phyloP scores from a whole-genome alignment of 495 filamentous ascomycete genomes.

The Parmelia sp. region DNA sequence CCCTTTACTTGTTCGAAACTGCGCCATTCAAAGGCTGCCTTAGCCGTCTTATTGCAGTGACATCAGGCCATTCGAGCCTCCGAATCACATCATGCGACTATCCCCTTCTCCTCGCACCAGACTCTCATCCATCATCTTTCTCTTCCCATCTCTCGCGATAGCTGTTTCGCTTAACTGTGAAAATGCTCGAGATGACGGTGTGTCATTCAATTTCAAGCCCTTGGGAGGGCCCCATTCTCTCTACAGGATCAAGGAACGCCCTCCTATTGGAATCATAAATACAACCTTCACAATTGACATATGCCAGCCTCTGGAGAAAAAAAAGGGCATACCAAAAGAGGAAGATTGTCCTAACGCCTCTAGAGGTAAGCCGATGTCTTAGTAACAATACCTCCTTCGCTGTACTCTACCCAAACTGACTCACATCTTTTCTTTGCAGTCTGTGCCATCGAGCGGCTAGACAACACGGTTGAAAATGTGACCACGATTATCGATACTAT shows the following conservation, averaged over 20 bases:
- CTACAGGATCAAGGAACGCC: constrained; percentile 45
- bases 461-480: constrained; percentile 37
- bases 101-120: constrained; percentile 24
- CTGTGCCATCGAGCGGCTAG: constrained; percentile 65
- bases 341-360: constrained; percentile 57
- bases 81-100: constrained; percentile 26
- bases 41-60: background rate
- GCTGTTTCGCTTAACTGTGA: constrained; percentile 56
- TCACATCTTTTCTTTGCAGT: constrained; percentile 41
- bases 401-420: constrained; percentile 3
- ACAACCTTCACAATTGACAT: constrained; percentile 87
- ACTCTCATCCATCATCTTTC: constrained; percentile 38
- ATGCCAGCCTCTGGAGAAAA: constrained; percentile 58
- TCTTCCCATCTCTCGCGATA: constrained; percentile 43
- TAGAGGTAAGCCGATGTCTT: constrained; percentile 43
- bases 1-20: background rate
- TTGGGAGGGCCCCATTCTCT: constrained; percentile 75
- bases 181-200: constrained; percentile 49
- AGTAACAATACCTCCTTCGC: too few relatives aligned
- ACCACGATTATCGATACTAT: constrained; percentile 45
- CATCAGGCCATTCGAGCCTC: background rate
- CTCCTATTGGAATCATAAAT: constrained; percentile 45
- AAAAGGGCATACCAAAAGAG: constrained; percentile 39
- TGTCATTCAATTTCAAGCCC: constrained; percentile 57
- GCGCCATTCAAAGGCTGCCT: background rate